Base-by-base conservation (phyloP, 2,329 filamentous ascomycete species). In the Colletotrichum cordylinicola region DNA sequence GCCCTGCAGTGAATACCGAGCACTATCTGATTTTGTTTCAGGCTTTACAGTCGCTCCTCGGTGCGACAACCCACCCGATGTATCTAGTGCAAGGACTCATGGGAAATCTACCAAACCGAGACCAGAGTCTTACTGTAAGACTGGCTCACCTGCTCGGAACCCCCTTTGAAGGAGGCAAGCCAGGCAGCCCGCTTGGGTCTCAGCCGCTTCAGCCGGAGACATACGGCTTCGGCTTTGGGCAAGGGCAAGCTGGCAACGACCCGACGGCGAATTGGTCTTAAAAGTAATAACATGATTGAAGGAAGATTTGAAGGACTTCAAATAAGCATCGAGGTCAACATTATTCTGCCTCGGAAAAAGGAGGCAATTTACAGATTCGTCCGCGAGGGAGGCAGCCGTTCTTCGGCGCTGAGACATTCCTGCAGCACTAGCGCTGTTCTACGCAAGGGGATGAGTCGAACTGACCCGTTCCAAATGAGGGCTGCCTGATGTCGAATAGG, bases 81-180 rank as follows among this genome's bases (percentile, higher is more conserved):
- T 74, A 76, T 37, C 74, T 77, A 10, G 56, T 70, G 9, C 76
- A 77, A 48, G 74, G 70, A 27, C 56, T 76, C 24, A 64, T 77
- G 61, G 76, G 74, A 13, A 77, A 76, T 24, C 58, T 74, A 29
- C 70, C 76, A 33, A 77, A 76, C 67, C 69, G 76, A 67, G 76
- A 77, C 29, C 58, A 74, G 9, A 65, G 56, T 48, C 70, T 76
- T 39, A 70, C 55, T 29, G 35, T 69, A 24, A 67, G 67, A 43
- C 70, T 77, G 35, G 66, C 74, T 33, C 62, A 64, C 29, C 35
- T 77, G 8, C 70, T 77, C 8, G 67, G 74, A 24, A 74, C 70
- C 43, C 69, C 76, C 29, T 69, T 74, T 29, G 70, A 70, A 29
- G 65, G 64, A 33, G 74, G 64, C 10, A 67, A 67, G 21, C 70